Base-by-base conservation (phyloP, 1,284 basidiomycete genomes). In the Lignosus rhinocerotis region DNA sequence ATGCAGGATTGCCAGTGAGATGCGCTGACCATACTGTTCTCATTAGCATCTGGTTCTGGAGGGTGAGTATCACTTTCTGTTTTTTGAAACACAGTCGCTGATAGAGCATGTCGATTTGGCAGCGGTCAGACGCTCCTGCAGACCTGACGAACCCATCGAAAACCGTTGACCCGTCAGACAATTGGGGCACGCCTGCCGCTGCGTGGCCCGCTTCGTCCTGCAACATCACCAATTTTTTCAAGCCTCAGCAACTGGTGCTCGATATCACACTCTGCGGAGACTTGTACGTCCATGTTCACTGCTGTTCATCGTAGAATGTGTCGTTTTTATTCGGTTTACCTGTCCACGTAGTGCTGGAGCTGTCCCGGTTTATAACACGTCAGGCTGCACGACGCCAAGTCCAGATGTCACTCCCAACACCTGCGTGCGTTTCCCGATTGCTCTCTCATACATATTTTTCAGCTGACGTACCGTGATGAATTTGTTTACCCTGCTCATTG, bases 1-100 rank as follows among this genome's bases (percentile, higher is more conserved):
- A 19, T 31, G 11, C 17, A 11, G 10, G 25, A 16, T 30, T 6
- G 19, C 25, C 16, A 25, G n/a, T 2, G 14, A 16, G 8, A n/a
- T 12, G 10, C 11, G 36, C 36, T 38, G n/a, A 21, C 19, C 38
- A 17, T 10, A 25, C 38, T 19, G 11, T 39, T 33, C 16, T 42
- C 16, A 30, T 17, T 56, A 80, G 79, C 66, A 81, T 90, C 39
- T 93, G 90, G 90, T 93, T 88, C 72, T 88, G 87, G 82, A 81
- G 81, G 55, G 88, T 90, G 64, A 66, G 86, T 77, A 8, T 33
- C 19, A 32, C 10, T 47, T 25, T 10, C n/a, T 7, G 19, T 21
- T 10, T 1, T 45, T 12, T 53, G 49, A 14, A 53, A n/a, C n/a
- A 17, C 14, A 7, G 16, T 17, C 19, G 41, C 19, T 31, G 16